These are phyloP conservation scores for Trichophyton rubrum DNA, from an alignment of 2,329 filamentous ascomycete species.

Conservation along the genomic window DNA sequence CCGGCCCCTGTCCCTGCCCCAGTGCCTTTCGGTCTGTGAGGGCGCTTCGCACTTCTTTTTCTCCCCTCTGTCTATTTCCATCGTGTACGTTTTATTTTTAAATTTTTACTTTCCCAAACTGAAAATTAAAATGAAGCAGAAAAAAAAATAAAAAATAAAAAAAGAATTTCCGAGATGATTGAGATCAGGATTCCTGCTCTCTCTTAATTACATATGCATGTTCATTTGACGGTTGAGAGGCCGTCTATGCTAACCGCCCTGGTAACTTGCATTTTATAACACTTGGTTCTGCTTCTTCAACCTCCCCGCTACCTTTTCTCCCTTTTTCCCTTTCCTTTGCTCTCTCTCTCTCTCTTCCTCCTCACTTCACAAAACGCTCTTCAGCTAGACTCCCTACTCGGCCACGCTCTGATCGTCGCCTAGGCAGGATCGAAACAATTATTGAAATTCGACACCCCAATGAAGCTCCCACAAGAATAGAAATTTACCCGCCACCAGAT, in stretches of 20 bases:
- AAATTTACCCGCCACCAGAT: constrained; percentile 3
- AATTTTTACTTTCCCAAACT: background rate
- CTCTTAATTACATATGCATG: background rate
- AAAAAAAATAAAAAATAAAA: background rate
- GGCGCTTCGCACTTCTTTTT: background rate
- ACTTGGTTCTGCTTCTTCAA: background rate
- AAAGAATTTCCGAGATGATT: constrained; percentile 1
- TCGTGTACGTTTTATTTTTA: constrained; percentile 2
- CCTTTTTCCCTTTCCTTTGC: background rate
- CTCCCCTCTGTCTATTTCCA: background rate
- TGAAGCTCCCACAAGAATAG: constrained; percentile 1
- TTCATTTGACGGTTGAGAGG: background rate
- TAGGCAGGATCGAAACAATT: constrained; percentile 1
- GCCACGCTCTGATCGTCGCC: background rate
- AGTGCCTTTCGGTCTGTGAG: background rate
- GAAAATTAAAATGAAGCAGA: background rate
- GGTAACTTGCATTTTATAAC: background rate
- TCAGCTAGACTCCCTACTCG: background rate
- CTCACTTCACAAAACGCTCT: background rate
- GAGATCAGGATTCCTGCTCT: background rate
- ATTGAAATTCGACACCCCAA: background rate
- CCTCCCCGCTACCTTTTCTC: background rate
- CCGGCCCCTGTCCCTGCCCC: constrained; percentile 9
- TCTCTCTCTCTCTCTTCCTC: background rate
- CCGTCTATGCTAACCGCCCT: constrained; percentile 1